These are phyloP conservation scores for Exophiala aquamarina DNA, from an alignment of 2,329 filamentous ascomycete genomes.

Conservation along the genomic window DNA sequence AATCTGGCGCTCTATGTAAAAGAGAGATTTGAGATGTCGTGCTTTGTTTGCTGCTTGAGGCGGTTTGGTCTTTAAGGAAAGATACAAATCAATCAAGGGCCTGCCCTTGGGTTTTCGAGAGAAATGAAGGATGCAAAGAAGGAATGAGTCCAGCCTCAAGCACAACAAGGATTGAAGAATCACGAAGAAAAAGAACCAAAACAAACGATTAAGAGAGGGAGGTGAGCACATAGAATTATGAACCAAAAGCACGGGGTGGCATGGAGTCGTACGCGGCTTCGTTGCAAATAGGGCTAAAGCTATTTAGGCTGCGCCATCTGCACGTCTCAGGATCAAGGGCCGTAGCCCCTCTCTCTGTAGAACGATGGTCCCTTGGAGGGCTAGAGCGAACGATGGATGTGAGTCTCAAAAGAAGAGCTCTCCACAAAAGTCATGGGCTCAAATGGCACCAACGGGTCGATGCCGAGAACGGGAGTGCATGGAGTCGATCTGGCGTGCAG, in stretches of 20 bases:
- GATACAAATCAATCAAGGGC: slow-evolving; percentile 22
- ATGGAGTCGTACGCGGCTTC: slow-evolving; percentile 7
- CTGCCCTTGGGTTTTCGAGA: slow-evolving; percentile 18
- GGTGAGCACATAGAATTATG: slow-evolving; percentile 7
- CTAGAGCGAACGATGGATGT: slow-evolving; percentile 15
- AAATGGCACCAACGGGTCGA: slow-evolving; percentile 8
- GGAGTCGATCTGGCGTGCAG: background rate
- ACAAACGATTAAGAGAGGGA: slow-evolving; percentile 12
- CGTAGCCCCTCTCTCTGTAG: background rate
- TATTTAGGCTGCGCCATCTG: slow-evolving; percentile 19
- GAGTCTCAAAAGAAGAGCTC: slow-evolving; percentile 11
- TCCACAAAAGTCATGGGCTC: slow-evolving; percentile 13
- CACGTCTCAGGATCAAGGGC: slow-evolving; percentile 22
- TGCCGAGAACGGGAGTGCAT: slow-evolving; percentile 14
- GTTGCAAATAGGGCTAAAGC: slow-evolving; percentile 20
- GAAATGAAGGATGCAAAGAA: slow-evolving; percentile 11
- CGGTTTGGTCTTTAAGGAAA: slow-evolving; percentile 16
- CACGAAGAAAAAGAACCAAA: slow-evolving; percentile 12
- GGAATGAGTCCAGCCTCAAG: slow-evolving; percentile 17
- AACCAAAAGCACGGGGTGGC: background rate
- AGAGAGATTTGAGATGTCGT: slow-evolving; percentile 7
- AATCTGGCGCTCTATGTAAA: slow-evolving; percentile 2
- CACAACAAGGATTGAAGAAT: slow-evolving; percentile 18
- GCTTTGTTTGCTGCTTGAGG: background rate
- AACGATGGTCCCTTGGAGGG: slow-evolving; percentile 8